Conservation (phyloP, 352 stramenopile species). For the Pythium guiyangense region DNA sequence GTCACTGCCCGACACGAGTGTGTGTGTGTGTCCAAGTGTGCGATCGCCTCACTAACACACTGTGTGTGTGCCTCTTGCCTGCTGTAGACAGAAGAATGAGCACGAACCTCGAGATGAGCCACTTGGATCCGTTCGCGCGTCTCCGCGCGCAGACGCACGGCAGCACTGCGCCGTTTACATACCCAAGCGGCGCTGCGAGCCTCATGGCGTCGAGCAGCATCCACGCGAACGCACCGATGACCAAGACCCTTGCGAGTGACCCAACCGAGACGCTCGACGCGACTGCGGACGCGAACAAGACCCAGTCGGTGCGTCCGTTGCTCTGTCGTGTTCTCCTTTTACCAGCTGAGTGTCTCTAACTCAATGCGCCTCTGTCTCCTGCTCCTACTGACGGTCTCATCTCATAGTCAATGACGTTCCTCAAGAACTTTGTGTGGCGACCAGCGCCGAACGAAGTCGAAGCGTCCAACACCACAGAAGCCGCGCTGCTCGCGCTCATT, state of each 20-base stretch:
- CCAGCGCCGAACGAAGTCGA: conserved; percentile 12
- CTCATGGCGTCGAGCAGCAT: not conserved
- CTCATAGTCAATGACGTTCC: conserved; percentile 14
- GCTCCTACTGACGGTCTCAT: not conserved
- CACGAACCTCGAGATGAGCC: conserved; percentile 16
- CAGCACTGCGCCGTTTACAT: conserved; percentile 4
- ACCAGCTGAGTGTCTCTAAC: no score
- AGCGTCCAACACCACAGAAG: conserved; percentile 35
- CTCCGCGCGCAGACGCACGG: not conserved
- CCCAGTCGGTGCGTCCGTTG: no score
- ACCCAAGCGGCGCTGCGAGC: not conserved
- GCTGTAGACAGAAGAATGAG: conserved; percentile 8
- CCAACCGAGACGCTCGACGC: no score
- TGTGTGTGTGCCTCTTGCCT: not conserved
- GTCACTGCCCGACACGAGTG: not conserved
- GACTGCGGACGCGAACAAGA: no score
- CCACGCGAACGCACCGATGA: no score
- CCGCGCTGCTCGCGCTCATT: conserved; percentile 48
- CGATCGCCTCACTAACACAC: no score
- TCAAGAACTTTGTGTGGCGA: conserved; percentile 29
- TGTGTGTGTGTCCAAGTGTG: not conserved
- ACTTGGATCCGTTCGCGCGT: conserved; percentile 1
- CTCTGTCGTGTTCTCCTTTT: no score
- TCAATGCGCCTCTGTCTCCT: no score
- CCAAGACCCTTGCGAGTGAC: no score